Percentiles rank a stretch among this genome's conserved stretches.
Evolutionary conservation across 805 yeast genomes (phyloP).

Genomic region (Nakazawaea ernobii): DNA sequence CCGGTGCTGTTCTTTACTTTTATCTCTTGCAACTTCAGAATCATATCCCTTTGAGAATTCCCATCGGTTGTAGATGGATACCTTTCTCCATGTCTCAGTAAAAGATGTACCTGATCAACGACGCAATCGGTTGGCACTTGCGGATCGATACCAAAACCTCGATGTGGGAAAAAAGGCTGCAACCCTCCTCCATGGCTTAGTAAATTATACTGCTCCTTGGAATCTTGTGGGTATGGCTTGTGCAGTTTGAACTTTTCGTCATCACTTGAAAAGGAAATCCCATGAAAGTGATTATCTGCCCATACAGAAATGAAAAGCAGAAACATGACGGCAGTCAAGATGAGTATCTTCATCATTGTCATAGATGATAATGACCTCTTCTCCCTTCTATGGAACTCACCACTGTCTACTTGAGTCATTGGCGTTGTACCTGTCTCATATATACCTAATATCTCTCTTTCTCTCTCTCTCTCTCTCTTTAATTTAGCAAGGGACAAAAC

Average conservation of each 20-base stretch:
- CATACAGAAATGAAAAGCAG: conserved; percentile 15
- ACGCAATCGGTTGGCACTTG: conserved; percentile 45
- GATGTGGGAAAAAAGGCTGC: conserved; percentile 46
- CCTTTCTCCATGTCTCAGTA: conserved; percentile 57
- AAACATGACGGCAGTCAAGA: too few species aligned
- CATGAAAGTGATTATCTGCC: conserved; percentile 27
- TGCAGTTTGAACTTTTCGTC: background rate
- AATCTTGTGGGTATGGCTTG: conserved; percentile 21
- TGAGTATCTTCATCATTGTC: too few species aligned
- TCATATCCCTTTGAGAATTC: conserved; percentile 8
- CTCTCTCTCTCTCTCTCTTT: too few species aligned
- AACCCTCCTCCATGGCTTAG: conserved; percentile 43
- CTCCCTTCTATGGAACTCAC: too few species aligned
- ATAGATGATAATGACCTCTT: too few species aligned
- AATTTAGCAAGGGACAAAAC: too few species aligned
- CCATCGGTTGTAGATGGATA: conserved; percentile 31
- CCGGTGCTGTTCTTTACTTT: conserved; percentile 25
- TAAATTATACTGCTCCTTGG: conserved; percentile 38
- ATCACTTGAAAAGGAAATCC: conserved; percentile 3
- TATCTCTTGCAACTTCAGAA: conserved; percentile 10
- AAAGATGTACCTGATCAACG: conserved; percentile 48
- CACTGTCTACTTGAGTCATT: too few species aligned
- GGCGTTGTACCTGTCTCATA: too few species aligned
- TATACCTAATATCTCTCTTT: too few species aligned
- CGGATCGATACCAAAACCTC: conserved; percentile 47